Conservation (phyloP, 2,329 filamentous ascomycete genomes). For the Davidsoniella eucalypti region DNA sequence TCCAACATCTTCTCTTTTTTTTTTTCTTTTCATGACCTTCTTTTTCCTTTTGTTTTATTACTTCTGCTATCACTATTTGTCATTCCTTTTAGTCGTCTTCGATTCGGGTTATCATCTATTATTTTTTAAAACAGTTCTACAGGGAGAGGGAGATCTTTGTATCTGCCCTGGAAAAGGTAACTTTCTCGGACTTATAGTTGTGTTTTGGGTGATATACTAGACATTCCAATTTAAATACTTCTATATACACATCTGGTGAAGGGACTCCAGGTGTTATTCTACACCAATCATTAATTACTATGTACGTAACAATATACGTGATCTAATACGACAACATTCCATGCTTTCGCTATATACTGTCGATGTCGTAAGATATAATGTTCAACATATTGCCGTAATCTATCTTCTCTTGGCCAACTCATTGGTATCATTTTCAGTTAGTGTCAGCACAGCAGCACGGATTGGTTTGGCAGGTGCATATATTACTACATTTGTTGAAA, state of each 20-base stretch:
- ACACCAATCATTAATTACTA: too few species aligned
- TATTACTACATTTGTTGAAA: too few species aligned
- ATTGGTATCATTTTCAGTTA: too few species aligned
- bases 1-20: background rate
- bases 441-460: too few species aligned
- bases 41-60: background rate
- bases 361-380: too few species aligned
- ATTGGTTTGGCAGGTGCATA: too few species aligned
- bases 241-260: background rate
- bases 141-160: constrained; percentile 8
- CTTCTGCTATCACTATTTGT: background rate
- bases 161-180: constrained; percentile 6
- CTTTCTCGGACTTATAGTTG: background rate
- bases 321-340: too few species aligned
- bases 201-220: background rate
- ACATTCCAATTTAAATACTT: background rate
- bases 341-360: too few species aligned
- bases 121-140: background rate
- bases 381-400: too few species aligned
- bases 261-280: too few species aligned
- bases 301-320: too few species aligned
- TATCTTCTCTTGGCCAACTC: too few species aligned
- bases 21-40: background rate
- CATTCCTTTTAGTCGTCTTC: background rate
- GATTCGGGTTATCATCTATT: constrained; percentile 9